Evolutionary conservation across 1,139 yeast genomes (phyloP), one percentile per base, ranked within the genome.

Genomic region (Yamadazyma trypodendri): DNA sequence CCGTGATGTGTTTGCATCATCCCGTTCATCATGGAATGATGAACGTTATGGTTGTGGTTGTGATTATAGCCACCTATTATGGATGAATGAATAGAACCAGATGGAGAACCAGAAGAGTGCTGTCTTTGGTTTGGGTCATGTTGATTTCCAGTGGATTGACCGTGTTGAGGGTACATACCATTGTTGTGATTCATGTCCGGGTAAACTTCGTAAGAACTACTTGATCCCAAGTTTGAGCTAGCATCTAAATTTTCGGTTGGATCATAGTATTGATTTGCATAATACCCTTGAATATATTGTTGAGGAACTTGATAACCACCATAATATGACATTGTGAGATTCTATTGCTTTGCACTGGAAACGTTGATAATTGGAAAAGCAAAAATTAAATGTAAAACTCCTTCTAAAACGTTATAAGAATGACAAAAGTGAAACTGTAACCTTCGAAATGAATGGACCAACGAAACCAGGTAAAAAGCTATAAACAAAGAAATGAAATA

Each of bases 291-390:
- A 15, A 63, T 49, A 42, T 62, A 67, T 43, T 63, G 74, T 44
- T 63, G 74, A 32, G 72, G 64, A 23, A 60, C 55, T 50, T 66
- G 75, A 50, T 63, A 70, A 20, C 72, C 72, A 41, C 69, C 72
- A 54, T 66, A 69, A 55, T 67, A 70, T 34, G 75, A 60, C 77
- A 71, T 71, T 38, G 15, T 50, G n/a, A 6, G n/a, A 11, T 14
- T 14, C 15, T 9, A 11, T 18, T 8, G 21, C 21, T 18, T 18
- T 6, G 8, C 21, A 6, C 5, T 18, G 21, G 8, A 18, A 18
- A 18, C 6, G 24, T 22, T 32, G 32, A 27, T 9, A 15, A 23
- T 23, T 10, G 25, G 13, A 23, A n/a, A n/a, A 23, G 25, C 25
- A 23, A 23, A 23, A 23, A 5, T n/a, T n/a, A n/a, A n/a, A n/a